Evolutionary conservation across 2,329 filamentous ascomycete species (phyloP), one percentile per base, ranked within the genome.

Genomic region (Colletotrichum caudatum): DNA sequence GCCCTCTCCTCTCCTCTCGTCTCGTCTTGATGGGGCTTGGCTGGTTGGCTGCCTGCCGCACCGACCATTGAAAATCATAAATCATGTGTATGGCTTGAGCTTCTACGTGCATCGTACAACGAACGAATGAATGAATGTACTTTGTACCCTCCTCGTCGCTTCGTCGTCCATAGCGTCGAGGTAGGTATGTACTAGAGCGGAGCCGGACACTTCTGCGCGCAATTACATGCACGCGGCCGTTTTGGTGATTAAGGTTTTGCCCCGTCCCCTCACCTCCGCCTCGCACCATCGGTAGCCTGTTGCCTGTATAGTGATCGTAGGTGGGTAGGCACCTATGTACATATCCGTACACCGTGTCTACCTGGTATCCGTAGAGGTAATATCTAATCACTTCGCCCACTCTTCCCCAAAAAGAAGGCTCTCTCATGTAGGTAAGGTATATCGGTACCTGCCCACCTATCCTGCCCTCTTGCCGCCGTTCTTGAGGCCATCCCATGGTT

Each of bases 211-310:
- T 5, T 23, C 3, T n/a, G 41, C 18, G 18, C 6, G 8, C 41
- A 4, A 0, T 18, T 46, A n/a, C 18, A 66, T 66, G 46, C 53
- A 62, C 16, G 46, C 33, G 44, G 18, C 23, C 57, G 57, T 46
- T 66, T 62, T 66, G 41, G 48, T 62, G 29, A 66, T 50, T 53
- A 66, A 66, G 64, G 64, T 66, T 64, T 57, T 41, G 59, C 23
- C 59, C 66, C 41, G 59, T 41, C 51, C 66, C 18, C 26, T 41
- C 41, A 51, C 33, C 51, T 59, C 18, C 26, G 35, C 29, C 23
- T 46, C 37, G 16, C 35, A 14, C 20, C 29, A 29, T 4, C 29
- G 29, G 29, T 29, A 29, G 29, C 29, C 29, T 29, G 29, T 29
- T 29, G 29, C 29, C 29, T 3, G 29, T 29, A 29, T 29, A 29